phyloP scores from a whole-genome alignment of 441 rosid genomes.

The Biscutella auriculata region DNA sequence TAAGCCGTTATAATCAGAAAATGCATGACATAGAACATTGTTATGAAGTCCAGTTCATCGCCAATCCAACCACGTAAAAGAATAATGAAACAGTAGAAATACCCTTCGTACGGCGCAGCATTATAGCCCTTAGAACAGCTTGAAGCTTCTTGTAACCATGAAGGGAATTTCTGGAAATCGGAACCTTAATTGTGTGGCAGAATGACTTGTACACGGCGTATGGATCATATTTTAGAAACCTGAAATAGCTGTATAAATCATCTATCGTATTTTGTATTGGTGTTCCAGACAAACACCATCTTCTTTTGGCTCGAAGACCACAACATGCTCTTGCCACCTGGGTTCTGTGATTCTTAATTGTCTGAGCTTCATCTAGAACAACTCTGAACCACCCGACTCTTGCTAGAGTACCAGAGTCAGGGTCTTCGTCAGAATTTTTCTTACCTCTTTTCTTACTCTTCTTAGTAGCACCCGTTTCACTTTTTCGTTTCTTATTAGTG shows the following conservation, averaged over 20 bases:
- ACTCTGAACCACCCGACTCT: constrained; percentile 80
- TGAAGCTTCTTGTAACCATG: constrained; percentile 93
- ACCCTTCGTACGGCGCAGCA: constrained; percentile 99
- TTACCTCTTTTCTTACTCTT: constrained; percentile 60
- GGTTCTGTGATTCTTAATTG: constrained; percentile 89
- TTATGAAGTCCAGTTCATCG: not conserved
- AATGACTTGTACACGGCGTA: constrained; percentile 65
- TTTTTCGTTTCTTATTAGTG: constrained; percentile 43
- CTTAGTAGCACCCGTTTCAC: constrained; percentile 28
- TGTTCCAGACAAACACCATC: constrained; percentile 99
- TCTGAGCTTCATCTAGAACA: constrained; percentile 94
- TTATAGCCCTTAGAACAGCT: constrained; percentile 78
- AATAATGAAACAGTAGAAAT: constrained; percentile 11
- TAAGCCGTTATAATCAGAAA: not conserved
- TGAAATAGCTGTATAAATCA: constrained; percentile 89
- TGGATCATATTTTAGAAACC: constrained; percentile 85
- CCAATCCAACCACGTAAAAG: not conserved
- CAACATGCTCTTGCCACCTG: constrained; percentile 93
- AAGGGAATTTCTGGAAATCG: constrained; percentile 55
- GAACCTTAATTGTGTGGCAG: constrained; percentile 51
- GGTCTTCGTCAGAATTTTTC: constrained; percentile 43
- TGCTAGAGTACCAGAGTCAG: constrained; percentile 62
- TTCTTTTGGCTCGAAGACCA: constrained; percentile 79
- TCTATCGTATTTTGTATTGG: constrained; percentile 89
- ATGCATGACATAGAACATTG: not conserved